Percentiles rank a stretch among this genome's conserved stretches.
phyloP scores from a whole-genome alignment of 495 filamentous ascomycete species.

The Thozetella sp. region DNA sequence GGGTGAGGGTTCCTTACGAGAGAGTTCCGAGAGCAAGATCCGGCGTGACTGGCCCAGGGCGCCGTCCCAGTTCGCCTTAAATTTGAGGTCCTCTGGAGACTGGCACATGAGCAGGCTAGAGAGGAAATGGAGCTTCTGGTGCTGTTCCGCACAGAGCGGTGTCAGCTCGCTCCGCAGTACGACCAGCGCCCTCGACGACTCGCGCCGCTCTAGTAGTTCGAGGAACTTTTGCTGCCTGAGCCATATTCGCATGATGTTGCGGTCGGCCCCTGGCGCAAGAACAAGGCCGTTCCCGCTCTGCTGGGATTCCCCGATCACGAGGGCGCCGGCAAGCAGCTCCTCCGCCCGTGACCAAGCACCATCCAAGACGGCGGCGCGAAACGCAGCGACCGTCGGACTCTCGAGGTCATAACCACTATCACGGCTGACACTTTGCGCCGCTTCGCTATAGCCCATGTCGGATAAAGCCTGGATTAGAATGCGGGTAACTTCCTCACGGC shows the following conservation, averaged over 20 bases:
- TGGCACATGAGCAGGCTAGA: constrained; percentile 91
- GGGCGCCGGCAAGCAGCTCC: constrained; percentile 67
- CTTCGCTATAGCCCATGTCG: constrained; percentile 81
- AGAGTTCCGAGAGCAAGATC: constrained; percentile 76
- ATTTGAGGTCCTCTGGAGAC: constrained; percentile 74
- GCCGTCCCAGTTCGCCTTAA: constrained; percentile 88
- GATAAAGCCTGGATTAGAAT: constrained; percentile 88
- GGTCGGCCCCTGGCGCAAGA: constrained; percentile 44
- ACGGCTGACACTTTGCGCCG: constrained; percentile 71
- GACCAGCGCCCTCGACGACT: constrained; percentile 72
- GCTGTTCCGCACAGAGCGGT: constrained; percentile 78
- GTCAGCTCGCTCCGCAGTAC: constrained; percentile 88
- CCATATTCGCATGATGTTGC: constrained; percentile 62
- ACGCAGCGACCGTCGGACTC: constrained; percentile 79
- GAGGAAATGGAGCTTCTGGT: constrained; percentile 71
- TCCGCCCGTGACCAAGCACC: constrained; percentile 89
- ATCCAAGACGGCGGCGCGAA: constrained; percentile 76
- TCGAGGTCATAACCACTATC: constrained; percentile 92
- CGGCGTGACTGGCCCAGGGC: constrained; percentile 77
- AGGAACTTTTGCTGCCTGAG: constrained; percentile 94
- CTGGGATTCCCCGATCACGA: constrained; percentile 48
- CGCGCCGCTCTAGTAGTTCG: constrained; percentile 78
- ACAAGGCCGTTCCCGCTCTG: constrained; percentile 43
- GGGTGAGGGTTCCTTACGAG: constrained; percentile 58
- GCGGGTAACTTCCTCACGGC: constrained; percentile 90